phyloP scores from a whole-genome alignment of 2,329 filamentous ascomycete genomes.

The Metarhizium sp. region DNA sequence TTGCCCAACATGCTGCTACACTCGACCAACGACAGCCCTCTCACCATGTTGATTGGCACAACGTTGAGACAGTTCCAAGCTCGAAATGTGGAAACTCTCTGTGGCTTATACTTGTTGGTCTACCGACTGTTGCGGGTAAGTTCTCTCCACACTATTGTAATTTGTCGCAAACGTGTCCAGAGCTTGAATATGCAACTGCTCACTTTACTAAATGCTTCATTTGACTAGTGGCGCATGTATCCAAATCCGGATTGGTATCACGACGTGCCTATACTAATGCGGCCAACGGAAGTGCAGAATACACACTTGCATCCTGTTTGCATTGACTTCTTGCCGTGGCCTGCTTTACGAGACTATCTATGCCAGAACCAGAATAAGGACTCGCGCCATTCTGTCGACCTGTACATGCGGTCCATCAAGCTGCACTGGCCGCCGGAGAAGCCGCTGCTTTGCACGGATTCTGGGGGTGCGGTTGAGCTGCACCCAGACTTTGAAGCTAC shows the following conservation, averaged over 20 bases:
- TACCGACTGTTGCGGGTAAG: constrained; percentile 15
- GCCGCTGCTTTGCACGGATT: constrained; percentile 8
- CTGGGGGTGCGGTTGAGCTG: constrained; percentile 9
- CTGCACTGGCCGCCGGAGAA: constrained; percentile 13
- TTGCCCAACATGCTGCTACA: constrained; percentile 14
- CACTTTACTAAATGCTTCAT: neutral
- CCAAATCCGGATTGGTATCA: constrained; percentile 13
- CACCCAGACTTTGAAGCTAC: constrained; percentile 14
- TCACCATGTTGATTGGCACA: constrained; percentile 12
- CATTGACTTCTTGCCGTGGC: constrained; percentile 17
- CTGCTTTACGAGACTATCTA: constrained; percentile 14
- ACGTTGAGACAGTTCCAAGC: constrained; percentile 15
- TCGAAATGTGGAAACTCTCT: constrained; percentile 13
- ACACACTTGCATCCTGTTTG: constrained; percentile 14
- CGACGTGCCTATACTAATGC: constrained; percentile 13
- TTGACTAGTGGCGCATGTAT: constrained; percentile 14
- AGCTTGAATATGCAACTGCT: no score
- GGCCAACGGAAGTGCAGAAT: constrained; percentile 14
- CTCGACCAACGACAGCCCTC: constrained; percentile 13
- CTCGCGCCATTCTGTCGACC: constrained; percentile 13
- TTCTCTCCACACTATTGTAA: neutral
- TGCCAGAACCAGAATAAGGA: constrained; percentile 12
- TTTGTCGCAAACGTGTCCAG: no score
- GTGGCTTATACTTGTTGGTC: constrained; percentile 15
- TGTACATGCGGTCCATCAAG: constrained; percentile 13